These are phyloP conservation scores for Tetragonia tetragonoides DNA, from an alignment of 148 eudicot genomes.

Conservation along the genomic window DNA sequence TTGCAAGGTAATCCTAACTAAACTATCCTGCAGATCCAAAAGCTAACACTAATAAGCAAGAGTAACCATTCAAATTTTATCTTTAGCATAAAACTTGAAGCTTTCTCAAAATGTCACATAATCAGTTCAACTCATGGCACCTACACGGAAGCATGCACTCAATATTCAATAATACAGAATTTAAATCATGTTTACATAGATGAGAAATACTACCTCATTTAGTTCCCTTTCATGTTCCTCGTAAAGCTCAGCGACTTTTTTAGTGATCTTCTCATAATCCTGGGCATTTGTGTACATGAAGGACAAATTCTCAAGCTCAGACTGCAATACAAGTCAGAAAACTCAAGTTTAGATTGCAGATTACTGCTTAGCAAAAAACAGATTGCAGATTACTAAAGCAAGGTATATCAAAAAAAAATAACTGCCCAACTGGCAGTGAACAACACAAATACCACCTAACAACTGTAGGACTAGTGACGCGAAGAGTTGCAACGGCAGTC, in stretches of 20 bases:
- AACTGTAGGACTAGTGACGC: not conserved
- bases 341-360: not conserved
- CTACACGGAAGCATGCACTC: not conserved
- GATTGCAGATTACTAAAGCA: not conserved
- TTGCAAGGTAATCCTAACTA: too few species aligned
- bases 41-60: too few species aligned
- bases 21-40: too few species aligned
- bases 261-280: conserved; percentile 67
- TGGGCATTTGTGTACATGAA: conserved; percentile 92
- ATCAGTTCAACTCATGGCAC: not conserved
- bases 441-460: not conserved
- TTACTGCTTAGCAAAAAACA: too few species aligned
- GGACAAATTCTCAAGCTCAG: conserved; percentile 93
- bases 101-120: not conserved
- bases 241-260: conserved; percentile 69
- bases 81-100: too few species aligned
- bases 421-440: not conserved
- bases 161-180: not conserved
- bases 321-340: conserved; percentile 49
- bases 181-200: conserved; percentile 6
- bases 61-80: too few species aligned
- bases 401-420: not conserved
- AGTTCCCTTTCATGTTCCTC: conserved; percentile 87
- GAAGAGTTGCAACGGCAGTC: not conserved
- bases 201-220: conserved; percentile 50